phyloP scores from a whole-genome alignment of 805 yeast genomes.

The Yarrowia sp. region DNA sequence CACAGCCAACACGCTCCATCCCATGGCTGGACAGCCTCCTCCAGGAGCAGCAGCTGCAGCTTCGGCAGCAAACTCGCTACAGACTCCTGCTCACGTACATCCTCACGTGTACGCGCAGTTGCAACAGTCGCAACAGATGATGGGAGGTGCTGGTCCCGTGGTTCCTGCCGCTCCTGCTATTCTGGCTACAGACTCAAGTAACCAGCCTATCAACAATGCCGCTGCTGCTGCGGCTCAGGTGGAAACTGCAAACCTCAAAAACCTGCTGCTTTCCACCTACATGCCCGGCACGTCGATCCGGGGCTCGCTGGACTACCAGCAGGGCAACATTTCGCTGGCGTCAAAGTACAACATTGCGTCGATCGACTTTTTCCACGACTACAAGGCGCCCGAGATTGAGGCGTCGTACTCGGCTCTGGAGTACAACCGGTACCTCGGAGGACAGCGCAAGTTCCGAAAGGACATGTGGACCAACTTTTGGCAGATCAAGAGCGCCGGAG shows the following conservation, averaged over 20 bases:
- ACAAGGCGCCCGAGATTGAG: conserved; percentile 29
- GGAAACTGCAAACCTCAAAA: conserved; percentile 10
- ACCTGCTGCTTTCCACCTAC: conserved; percentile 26
- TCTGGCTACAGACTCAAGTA: neutral
- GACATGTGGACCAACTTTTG: conserved; percentile 38
- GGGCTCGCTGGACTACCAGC: conserved; percentile 34
- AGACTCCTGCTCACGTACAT: conserved; percentile 22
- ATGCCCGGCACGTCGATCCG: conserved; percentile 34
- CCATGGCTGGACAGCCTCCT: conserved; percentile 10
- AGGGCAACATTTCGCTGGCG: conserved; percentile 25
- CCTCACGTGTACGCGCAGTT: conserved; percentile 23
- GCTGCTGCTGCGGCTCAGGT: conserved; percentile 5
- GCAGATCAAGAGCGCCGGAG: conserved; percentile 28
- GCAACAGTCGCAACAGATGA: conserved; percentile 13
- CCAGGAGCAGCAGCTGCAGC: neutral
- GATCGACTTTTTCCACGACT: conserved; percentile 23
- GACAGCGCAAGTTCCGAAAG: conserved; percentile 35
- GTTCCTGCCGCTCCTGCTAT: conserved; percentile 14
- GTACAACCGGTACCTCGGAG: conserved; percentile 34
- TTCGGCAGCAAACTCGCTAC: neutral
- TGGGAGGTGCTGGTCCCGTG: neutral
- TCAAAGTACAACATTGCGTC: conserved; percentile 27
- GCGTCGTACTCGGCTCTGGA: conserved; percentile 32
- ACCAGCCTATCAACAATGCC: conserved; percentile 6
- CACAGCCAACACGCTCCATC: conserved; percentile 12